Evolutionary conservation across 129 eudicot genomes (phyloP).

Genomic region (Solidago caesia): DNA sequence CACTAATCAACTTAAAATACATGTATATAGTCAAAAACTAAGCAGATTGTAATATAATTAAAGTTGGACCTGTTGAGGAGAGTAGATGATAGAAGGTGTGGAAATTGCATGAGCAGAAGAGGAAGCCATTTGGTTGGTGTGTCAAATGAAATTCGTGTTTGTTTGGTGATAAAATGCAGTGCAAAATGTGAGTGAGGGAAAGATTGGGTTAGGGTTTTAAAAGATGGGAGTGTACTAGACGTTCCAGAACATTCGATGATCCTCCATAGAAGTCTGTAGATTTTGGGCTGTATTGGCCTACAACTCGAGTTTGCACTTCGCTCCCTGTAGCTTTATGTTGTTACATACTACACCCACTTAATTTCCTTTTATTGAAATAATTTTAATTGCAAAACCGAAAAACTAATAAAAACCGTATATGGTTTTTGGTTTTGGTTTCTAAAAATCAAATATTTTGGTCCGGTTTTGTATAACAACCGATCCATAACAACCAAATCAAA

Average conservation of each 20-base stretch:
- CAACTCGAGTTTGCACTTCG: constrained; percentile 25
- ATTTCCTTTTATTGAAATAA: too few relatives aligned
- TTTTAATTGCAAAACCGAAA: too few relatives aligned
- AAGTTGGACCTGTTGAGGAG: constrained; percentile 51
- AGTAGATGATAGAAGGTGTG: constrained; percentile 60
- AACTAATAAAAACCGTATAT: too few relatives aligned
- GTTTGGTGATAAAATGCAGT: background rate
- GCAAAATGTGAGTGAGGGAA: background rate
- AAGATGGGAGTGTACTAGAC: background rate
- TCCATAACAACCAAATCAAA: too few relatives aligned
- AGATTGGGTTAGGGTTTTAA: constrained; percentile 30
- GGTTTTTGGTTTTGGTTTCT: too few relatives aligned
- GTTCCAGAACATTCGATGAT: constrained; percentile 57
- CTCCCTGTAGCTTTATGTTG: background rate
- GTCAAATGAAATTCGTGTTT: background rate
- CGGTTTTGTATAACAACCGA: too few relatives aligned
- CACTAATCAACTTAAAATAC: background rate
- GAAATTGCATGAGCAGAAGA: constrained; percentile 84
- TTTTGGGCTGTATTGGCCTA: too few relatives aligned
- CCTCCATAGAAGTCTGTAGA: constrained; percentile 44
- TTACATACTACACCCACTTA: too few relatives aligned
- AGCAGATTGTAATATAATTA: background rate
- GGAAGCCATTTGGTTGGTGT: constrained; percentile 58
- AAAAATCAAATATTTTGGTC: too few relatives aligned
- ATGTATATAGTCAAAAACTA: background rate